phyloP scores from a whole-genome alignment of 441 rosid genomes.

The Biscutella laevigata region DNA sequence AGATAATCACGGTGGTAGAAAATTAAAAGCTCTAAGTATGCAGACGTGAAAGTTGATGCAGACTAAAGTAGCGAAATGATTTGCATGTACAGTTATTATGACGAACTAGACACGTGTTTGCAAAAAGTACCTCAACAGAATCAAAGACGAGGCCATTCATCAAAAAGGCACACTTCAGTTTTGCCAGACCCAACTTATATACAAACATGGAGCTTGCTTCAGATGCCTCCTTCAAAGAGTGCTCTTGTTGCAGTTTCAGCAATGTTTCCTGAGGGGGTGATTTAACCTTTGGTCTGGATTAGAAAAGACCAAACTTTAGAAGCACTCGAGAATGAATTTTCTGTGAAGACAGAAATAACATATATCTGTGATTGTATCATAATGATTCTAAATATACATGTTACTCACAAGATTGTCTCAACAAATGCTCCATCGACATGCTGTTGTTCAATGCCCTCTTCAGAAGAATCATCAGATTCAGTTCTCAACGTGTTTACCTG shows the following conservation, averaged over 20 bases:
- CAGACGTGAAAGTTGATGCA: constrained; percentile 16
- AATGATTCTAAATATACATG: constrained; percentile 13
- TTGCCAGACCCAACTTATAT: constrained; percentile 80
- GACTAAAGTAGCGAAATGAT: constrained; percentile 4
- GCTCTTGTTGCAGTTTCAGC: constrained; percentile 77
- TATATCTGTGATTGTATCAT: background rate
- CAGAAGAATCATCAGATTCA: constrained; percentile 55
- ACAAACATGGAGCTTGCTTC: constrained; percentile 80
- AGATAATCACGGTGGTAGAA: constrained; percentile 4
- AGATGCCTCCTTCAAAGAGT: constrained; percentile 45
- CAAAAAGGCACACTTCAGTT: constrained; percentile 64
- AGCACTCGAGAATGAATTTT: constrained; percentile 1
- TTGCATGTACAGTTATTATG: constrained; percentile 4
- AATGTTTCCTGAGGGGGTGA: constrained; percentile 80
- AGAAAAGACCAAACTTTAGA: constrained; percentile 16
- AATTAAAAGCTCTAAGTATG: constrained; percentile 5
- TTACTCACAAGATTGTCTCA: constrained; percentile 76
- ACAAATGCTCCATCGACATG: constrained; percentile 93
- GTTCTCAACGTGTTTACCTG: constrained; percentile 65
- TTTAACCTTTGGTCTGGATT: constrained; percentile 65
- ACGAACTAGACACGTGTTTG: background rate
- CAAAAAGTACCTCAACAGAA: constrained; percentile 66
- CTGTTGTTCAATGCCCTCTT: constrained; percentile 69
- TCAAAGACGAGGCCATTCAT: constrained; percentile 96
- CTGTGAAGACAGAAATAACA: constrained; percentile 5